A percentile compares a stretch with the other conserved stretches of the same genome.
phyloP scores from a whole-genome alignment of 345 rosid species.

The Diplotaxis tenuifolia region DNA sequence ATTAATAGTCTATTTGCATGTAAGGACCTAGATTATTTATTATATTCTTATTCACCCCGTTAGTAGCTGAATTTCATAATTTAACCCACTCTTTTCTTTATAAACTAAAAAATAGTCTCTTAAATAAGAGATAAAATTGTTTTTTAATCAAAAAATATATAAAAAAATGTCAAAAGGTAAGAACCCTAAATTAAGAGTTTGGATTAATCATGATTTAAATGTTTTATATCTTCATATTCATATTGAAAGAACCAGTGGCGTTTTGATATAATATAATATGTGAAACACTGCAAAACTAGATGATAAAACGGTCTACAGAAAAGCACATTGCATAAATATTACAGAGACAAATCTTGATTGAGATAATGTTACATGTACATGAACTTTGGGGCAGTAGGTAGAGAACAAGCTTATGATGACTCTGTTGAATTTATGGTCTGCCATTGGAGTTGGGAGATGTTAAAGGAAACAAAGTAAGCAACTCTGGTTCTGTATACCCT shows the following conservation, averaged over 20 bases:
- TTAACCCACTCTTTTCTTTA: too few relatives aligned
- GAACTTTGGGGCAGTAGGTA: slow-evolving; percentile 10
- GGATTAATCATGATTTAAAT: too few relatives aligned
- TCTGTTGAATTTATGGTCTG: slow-evolving; percentile 33
- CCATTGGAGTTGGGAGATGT: slow-evolving; percentile 49
- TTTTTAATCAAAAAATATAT: too few relatives aligned
- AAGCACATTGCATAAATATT: slow-evolving; percentile 9
- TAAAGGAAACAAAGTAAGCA: slow-evolving; percentile 69
- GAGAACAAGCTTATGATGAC: slow-evolving; percentile 9
- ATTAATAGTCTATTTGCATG: not conserved
- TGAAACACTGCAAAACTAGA: slow-evolving; percentile 15
- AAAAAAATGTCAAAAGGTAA: too few relatives aligned
- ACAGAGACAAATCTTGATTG: slow-evolving; percentile 19
- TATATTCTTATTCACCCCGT: not conserved
- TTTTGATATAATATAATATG: slow-evolving; percentile 27
- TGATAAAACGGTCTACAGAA: slow-evolving; percentile 7
- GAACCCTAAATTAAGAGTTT: too few relatives aligned
- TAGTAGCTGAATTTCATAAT: not conserved
- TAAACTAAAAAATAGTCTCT: too few relatives aligned
- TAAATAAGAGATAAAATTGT: too few relatives aligned
- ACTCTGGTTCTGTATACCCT: slow-evolving; percentile 58
- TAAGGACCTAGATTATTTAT: not conserved
- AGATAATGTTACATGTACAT: slow-evolving; percentile 9
- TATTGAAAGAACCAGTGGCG: slow-evolving; percentile 51
- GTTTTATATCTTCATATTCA: slow-evolving; percentile 53